Conservation (phyloP, 768 basidiomycete species). For the Pleurotus eryngii region DNA sequence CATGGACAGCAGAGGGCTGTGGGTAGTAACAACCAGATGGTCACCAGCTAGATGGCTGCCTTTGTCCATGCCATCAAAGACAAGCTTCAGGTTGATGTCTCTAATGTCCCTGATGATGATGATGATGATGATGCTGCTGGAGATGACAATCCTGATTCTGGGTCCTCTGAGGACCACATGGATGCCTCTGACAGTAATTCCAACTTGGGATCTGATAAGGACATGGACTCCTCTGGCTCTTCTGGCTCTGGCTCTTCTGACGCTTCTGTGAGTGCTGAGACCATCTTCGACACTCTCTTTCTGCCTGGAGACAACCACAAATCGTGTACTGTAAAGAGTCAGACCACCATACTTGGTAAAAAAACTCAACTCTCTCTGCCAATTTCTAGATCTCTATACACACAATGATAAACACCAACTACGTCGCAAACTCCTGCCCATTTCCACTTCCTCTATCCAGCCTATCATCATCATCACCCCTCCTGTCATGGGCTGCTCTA, state of each 20-base stretch:
- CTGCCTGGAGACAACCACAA: too few species aligned
- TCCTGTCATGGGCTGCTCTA: constrained; percentile 2
- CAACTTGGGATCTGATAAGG: not conserved
- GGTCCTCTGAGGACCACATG: not conserved
- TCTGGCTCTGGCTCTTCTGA: not conserved
- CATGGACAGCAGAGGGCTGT: too few species aligned
- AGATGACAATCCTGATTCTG: not conserved
- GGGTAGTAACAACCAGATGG: too few species aligned
- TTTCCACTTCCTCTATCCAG: not conserved
- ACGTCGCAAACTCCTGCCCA: not conserved
- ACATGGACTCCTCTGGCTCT: not conserved
- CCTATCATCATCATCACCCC: not conserved
- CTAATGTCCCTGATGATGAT: too few species aligned
- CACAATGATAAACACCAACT: not conserved
- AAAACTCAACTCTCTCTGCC: not conserved
- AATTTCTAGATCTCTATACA: not conserved
- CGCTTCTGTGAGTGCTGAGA: too few species aligned
- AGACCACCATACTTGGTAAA: not conserved
- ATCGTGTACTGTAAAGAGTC: not conserved
- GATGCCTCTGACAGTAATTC: not conserved
- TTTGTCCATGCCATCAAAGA: too few species aligned
- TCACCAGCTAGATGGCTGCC: too few species aligned
- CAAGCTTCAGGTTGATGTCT: too few species aligned
- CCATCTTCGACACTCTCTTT: too few species aligned
- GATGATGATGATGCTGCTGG: too few species aligned